phyloP scores from a whole-genome alignment of 108 stramenopile genomes.

The Phaeodactylum tricornutum region DNA sequence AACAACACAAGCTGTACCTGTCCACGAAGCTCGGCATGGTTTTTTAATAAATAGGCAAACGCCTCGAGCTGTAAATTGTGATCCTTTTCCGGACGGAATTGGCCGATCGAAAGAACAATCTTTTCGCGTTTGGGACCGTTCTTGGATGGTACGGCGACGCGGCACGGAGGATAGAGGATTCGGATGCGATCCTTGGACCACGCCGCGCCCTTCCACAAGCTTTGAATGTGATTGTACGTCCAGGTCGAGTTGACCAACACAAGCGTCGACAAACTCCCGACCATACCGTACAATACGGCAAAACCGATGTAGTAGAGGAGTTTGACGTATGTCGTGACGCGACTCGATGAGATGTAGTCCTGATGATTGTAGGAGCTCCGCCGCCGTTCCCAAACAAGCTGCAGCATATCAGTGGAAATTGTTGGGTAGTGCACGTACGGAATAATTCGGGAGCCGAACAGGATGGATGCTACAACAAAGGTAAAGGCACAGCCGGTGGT shows the following conservation, averaged over 20 bases:
- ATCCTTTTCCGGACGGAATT: constrained; percentile 99
- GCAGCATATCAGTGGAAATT: constrained; percentile 95
- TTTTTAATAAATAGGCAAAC: constrained; percentile 33
- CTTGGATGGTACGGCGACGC: constrained; percentile 35
- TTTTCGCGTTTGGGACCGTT: constrained; percentile 25
- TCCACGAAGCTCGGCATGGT: constrained; percentile 4
- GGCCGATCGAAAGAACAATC: constrained; percentile 86
- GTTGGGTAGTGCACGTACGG: constrained; percentile 99
- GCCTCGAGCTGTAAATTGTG: constrained; percentile 79
- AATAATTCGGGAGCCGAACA: constrained; percentile 45
- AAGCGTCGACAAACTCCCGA: constrained; percentile 67
- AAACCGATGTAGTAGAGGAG: constrained; percentile 85
- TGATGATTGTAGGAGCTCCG: constrained; percentile 79
- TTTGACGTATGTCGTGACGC: constrained; percentile 58
- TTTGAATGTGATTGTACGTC: constrained; percentile 82
- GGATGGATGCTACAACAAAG: constrained; percentile 62
- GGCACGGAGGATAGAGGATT: constrained; percentile 88
- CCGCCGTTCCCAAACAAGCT: constrained; percentile 68
- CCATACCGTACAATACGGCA: constrained; percentile 68
- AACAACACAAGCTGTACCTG: constrained; percentile 68
- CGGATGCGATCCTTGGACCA: constrained; percentile 19
- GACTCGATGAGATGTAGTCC: constrained; percentile 28
- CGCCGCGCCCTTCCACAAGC: constrained; percentile 48
- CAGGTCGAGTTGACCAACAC: constrained; percentile 95
- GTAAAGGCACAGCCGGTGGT: constrained; percentile 96